Base-by-base conservation (phyloP, 441 rosid species). In the Erodium trifolium region DNA sequence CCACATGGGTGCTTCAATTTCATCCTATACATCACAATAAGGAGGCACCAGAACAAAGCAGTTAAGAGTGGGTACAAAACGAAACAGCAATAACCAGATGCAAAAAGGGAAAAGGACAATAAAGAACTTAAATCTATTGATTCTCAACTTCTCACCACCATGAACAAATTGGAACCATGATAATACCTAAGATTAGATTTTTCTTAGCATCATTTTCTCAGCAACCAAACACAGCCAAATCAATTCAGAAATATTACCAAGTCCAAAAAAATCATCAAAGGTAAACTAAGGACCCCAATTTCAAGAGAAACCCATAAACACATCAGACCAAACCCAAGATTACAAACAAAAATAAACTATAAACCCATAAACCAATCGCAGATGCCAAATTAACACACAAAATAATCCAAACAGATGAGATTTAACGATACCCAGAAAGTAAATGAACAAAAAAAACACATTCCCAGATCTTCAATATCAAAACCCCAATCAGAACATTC, bases 1-100 rank as follows among this genome's bases (percentile, higher is more conserved):
- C 91, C 91, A 86, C 85, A 79, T 86, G 3, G 93, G 93, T 62
- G 89, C 89, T 73, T 88, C 93, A 55, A 88, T 83, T 75, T 85
- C 91, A 64, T 85, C 89, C 91, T 85, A 16, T 3, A 55, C 2
- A 55, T 55, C 62, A 55, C 62, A 55, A 6, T 16, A 4, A 55
- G 27, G 27, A 5, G 10, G 60, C 23, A 17, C 27, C 27, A 55
- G 27, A 16, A 55, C 2, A 2, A 53, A 53, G 17, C 62, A 55
- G 6, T 16, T 14, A 55, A 6, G 1, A 16, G 23, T 6, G 11
- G 9, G 19, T 55, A 55, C 27, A 16, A 55, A 16, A 17, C 19
- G 9, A 4, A 16, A 23, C 1, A 23, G 27, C 27, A 23, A 23
- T 23, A 23, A 23, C 27, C 27, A 23, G 27, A 23, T 23, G 27